Base-by-base conservation (phyloP, 1,139 yeast species). In the Hansenula sp. region DNA sequence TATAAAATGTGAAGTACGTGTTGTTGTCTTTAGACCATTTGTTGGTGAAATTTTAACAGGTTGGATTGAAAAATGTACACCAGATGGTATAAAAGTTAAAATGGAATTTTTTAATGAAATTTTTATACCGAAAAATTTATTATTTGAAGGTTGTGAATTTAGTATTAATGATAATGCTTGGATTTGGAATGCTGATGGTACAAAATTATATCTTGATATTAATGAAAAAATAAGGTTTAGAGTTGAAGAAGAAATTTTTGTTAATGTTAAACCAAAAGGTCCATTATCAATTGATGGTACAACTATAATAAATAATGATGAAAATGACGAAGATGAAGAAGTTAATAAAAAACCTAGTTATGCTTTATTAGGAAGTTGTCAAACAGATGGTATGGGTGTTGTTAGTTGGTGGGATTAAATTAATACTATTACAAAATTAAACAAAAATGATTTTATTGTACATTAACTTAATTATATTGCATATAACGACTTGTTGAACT, bases 401-500 rank as follows among this genome's bases (percentile, higher is more conserved):
- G 82, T 87, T 29, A 76, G 90, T 39, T 92, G 97, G 97, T 92
- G 98, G 98, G 94, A 85, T 56, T 79, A 40, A 40, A 20, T 30
- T 27, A 40, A 31, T n/a, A n/a, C n/a, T n/a, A 26, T 29, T 34
- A 22, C 25, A 38, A 29, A 33, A 25, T 22, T 14, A 28, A 24
- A 40, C 22, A 29, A 19, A 11, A 24, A 24, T 8, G 13, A 7
- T 24, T 24, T 10, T 10, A 16, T 27, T 28, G 26, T 25, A 38
- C 24, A 37, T 27, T 39, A 31, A 16, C 12, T 47, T 63, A 88
- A 64, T 90, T 90, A 64, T 90, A 90, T 75, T 90, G 97, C 97
- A 92, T 92, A 70, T 92, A 92, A 71, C 92, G 88, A 55, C 96
- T 85, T 31, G 98, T 92, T 38, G 96, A 85, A 67, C 95, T 84